phyloP scores from a whole-genome alignment of 2,329 filamentous ascomycete species.

The Trichothecium roseum region DNA sequence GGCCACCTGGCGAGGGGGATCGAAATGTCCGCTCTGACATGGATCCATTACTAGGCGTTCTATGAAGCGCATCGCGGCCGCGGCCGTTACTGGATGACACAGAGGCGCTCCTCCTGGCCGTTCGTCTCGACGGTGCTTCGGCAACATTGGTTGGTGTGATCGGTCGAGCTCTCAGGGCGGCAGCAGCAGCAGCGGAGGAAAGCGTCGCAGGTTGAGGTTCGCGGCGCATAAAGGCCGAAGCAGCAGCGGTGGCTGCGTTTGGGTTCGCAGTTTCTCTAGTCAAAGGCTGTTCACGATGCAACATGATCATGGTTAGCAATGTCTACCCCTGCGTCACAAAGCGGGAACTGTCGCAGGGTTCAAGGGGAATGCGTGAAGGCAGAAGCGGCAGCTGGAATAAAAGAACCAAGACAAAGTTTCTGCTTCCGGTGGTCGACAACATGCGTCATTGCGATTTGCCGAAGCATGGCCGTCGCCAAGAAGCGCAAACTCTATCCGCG shows the following conservation, averaged over 20 bases:
- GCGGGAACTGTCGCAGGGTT: background rate
- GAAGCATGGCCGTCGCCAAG: too few relatives aligned
- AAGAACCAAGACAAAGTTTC: background rate
- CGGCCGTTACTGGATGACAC: slow-evolving; percentile 54
- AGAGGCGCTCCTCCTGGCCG: slow-evolving; percentile 61
- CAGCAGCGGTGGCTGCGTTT: slow-evolving; percentile 69
- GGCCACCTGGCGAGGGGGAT: slow-evolving; percentile 51
- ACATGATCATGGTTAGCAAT: slow-evolving; percentile 4
- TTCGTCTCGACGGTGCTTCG: slow-evolving; percentile 81
- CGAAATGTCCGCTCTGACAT: slow-evolving; percentile 88
- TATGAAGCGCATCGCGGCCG: slow-evolving; percentile 40
- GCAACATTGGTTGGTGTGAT: slow-evolving; percentile 70
- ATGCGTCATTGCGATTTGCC: too few relatives aligned
- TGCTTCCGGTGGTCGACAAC: background rate
- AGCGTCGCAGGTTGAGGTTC: slow-evolving; percentile 51
- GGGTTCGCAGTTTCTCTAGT: slow-evolving; percentile 56
- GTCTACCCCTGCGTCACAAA: slow-evolving; percentile 1
- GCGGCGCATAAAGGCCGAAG: slow-evolving; percentile 66
- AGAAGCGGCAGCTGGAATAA: background rate
- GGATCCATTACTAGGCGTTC: slow-evolving; percentile 62
- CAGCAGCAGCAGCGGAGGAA: slow-evolving; percentile 77
- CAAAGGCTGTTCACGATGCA: slow-evolving; percentile 38
- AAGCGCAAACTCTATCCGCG: slow-evolving; percentile 4
- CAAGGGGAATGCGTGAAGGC: background rate
- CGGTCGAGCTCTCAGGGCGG: slow-evolving; percentile 69